A percentile compares a stretch with the other conserved stretches of the same genome.
These are phyloP conservation scores for Fragaria iinumae DNA, from an alignment of 306 rosid species.

Conservation along the genomic window DNA sequence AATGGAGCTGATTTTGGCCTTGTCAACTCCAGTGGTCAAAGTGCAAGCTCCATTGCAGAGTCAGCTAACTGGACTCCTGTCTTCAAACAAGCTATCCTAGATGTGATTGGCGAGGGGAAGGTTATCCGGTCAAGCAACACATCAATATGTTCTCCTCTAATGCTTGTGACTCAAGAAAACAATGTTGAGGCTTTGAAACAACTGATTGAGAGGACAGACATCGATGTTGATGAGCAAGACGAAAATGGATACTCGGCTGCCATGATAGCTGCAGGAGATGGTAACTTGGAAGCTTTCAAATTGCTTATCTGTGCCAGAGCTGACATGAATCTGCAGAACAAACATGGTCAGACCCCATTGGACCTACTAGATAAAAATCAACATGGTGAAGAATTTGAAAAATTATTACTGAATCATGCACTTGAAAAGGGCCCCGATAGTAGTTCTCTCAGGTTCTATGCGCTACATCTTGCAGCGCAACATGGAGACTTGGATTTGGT, in stretches of 20 bases:
- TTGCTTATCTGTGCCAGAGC: slow-evolving; percentile 53
- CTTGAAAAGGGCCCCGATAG: slow-evolving; percentile 18
- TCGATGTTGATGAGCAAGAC: slow-evolving; percentile 49
- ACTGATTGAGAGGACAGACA: slow-evolving; percentile 29
- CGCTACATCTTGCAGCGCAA: slow-evolving; percentile 45
- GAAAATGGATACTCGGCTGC: slow-evolving; percentile 59
- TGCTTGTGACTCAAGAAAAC: slow-evolving; percentile 41
- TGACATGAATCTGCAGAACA: slow-evolving; percentile 45
- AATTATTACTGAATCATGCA: slow-evolving; percentile 39
- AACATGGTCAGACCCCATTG: slow-evolving; percentile 40
- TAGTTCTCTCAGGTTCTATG: slow-evolving; percentile 21
- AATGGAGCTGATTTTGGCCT: slow-evolving; percentile 60
- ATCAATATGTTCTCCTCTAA: slow-evolving; percentile 39
- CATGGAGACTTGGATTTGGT: slow-evolving; percentile 37
- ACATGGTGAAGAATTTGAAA: slow-evolving; percentile 36
- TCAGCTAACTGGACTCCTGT: slow-evolving; percentile 38
- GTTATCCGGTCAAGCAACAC: slow-evolving; percentile 40
- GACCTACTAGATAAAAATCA: slow-evolving; percentile 34
- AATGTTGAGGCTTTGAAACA: slow-evolving; percentile 45
- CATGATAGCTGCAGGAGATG: slow-evolving; percentile 47
- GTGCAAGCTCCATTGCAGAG: slow-evolving; percentile 43
- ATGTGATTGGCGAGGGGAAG: slow-evolving; percentile 34
- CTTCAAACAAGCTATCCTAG: slow-evolving; percentile 34
- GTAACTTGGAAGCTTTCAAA: slow-evolving; percentile 44
- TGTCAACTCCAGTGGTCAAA: slow-evolving; percentile 40